Evolutionary conservation across 1,284 basidiomycete species (phyloP), one percentile per base, ranked within the genome.

Genomic region (Phlebopus sp.): DNA sequence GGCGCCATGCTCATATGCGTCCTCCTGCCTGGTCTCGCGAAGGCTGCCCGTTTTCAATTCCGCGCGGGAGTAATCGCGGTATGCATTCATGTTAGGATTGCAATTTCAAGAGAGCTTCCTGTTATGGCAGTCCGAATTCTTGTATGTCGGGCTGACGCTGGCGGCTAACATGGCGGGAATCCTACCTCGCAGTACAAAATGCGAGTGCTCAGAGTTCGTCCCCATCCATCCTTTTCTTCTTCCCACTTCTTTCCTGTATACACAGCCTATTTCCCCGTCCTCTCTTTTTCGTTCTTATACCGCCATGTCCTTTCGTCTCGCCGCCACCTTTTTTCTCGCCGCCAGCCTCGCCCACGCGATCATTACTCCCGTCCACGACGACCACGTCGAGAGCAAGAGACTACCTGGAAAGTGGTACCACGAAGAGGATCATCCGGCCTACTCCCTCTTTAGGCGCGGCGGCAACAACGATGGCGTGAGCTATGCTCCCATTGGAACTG

Each of bases 371-470:
- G 68, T 56, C 9, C 55, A 42, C 64, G 45, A 73, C 52, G 39
- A 56, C 25, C 42, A 54, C 42, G 30, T 47, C 9, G 54, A 66
- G 40, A 44, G 52, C 17, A 53, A 54, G 49, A 56, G 55, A 23
- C 70, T 78, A 18, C 75, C 77, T 9, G 62, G 55, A 35, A 58
- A 59, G 6, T 89, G 86, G 85, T 79, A 76, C 56, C 84, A 84
- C 29, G 58, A 62, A 36, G 62, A 73, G 5, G 72, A 73, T 54
- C 81, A 86, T 56, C 78, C 77, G 5, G 79, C 73, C n/a, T 70
- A 82, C 58, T 52, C 56, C 30, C 71, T 88, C 44, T 88, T 86
- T 69, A 73, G 70, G 56, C 79, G 82, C 34, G 73, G 52, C 15
- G 54, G 62, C 3, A 60, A 59, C 29, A 63, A 59, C 14, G 78